Evolutionary conservation across 2,329 filamentous ascomycete genomes (phyloP).

Genomic region (Colletotrichum sp.): DNA sequence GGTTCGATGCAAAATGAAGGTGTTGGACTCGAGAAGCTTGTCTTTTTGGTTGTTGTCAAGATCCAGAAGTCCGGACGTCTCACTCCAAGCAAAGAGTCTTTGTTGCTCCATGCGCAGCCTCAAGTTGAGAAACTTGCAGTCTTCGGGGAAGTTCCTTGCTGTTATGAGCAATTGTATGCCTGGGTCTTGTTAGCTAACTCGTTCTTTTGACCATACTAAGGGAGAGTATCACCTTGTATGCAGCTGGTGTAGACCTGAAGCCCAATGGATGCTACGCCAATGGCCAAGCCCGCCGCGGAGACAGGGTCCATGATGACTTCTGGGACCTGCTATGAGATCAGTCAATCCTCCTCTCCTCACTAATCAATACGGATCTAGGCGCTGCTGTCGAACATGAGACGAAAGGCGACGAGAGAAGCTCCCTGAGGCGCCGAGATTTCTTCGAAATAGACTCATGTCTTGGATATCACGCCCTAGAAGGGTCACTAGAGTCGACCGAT

Average conservation of each 20-base stretch:
- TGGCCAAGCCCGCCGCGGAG: slow-evolving; percentile 44
- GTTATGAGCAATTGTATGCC: slow-evolving; percentile 54
- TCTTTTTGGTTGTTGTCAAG: slow-evolving; percentile 43
- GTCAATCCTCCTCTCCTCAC: background rate
- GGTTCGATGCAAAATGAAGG: slow-evolving; percentile 52
- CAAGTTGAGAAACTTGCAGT: slow-evolving; percentile 52
- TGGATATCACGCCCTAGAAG: background rate
- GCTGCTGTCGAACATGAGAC: background rate
- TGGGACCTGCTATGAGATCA: background rate
- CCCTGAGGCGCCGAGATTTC: background rate
- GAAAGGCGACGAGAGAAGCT: background rate
- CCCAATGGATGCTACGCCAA: slow-evolving; percentile 50
- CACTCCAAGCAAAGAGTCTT: slow-evolving; percentile 53
- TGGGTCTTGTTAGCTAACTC: slow-evolving; percentile 16
- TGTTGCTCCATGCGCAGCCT: slow-evolving; percentile 56
- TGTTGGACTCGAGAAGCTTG: slow-evolving; percentile 50
- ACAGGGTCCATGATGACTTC: slow-evolving; percentile 44
- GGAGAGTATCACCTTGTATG: slow-evolving; percentile 38
- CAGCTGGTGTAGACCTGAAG: slow-evolving; percentile 52
- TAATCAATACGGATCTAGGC: background rate
- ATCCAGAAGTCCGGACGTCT: slow-evolving; percentile 52
- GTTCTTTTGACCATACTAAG: background rate
- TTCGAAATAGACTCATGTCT: background rate
- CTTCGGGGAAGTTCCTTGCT: slow-evolving; percentile 51
- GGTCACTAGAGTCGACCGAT: background rate